phyloP scores from a whole-genome alignment of 2,329 filamentous ascomycete species.

The Pseudogymnoascus sp. region DNA sequence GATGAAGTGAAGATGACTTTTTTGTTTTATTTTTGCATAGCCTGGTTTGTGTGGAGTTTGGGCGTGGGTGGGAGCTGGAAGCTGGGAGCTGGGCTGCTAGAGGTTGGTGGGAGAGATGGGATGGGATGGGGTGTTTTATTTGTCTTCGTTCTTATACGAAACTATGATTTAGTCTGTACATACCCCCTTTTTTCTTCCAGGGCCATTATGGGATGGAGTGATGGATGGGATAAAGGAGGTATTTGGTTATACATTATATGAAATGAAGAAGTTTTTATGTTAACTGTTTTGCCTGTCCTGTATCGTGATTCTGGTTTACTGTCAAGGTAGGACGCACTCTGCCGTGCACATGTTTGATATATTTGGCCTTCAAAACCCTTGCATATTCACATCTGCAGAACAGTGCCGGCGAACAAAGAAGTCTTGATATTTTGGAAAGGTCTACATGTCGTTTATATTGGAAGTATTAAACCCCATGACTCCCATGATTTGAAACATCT shows the following conservation, averaged over 20 bases:
- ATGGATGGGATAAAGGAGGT: conserved; percentile 1
- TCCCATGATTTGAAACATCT: not conserved
- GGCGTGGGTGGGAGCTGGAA: conserved; percentile 1
- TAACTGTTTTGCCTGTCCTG: not conserved
- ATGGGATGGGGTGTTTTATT: not conserved
- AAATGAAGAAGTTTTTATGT: conserved; percentile 7
- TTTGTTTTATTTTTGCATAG: conserved; percentile 6
- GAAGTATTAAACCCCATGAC: not conserved
- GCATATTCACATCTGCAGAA: not conserved
- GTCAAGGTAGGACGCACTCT: not conserved
- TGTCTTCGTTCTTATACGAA: not conserved
- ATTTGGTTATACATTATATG: conserved; percentile 10
- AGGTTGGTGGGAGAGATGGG: not conserved
- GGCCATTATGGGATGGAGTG: not conserved
- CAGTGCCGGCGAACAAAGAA: not conserved
- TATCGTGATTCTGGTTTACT: not conserved
- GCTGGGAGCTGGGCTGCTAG: not conserved
- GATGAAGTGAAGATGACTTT: not conserved
- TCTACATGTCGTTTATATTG: too few species aligned
- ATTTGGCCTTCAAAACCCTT: too few species aligned
- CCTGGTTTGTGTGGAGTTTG: conserved; percentile 9
- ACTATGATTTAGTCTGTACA: conserved; percentile 6
- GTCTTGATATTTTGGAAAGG: not conserved
- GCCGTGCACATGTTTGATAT: not conserved
- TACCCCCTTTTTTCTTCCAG: conserved; percentile 3